These are phyloP conservation scores for Trichopus zeylanicus DNA, from an alignment of 116 monocot species.

Conservation along the genomic window DNA sequence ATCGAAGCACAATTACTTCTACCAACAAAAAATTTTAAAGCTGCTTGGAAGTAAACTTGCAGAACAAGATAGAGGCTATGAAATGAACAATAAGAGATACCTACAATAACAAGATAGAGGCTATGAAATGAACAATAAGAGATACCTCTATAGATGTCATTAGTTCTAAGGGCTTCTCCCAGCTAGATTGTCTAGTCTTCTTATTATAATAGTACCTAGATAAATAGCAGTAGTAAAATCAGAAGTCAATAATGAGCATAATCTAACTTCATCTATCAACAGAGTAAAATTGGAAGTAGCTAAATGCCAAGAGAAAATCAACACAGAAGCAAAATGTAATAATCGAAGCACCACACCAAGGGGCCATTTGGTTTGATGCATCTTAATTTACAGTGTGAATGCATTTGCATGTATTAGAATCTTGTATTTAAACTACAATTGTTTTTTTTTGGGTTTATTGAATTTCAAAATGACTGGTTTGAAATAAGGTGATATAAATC, in stretches of 20 bases:
- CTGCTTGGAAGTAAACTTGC: too few relatives aligned
- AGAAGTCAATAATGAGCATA: neutral
- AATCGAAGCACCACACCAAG: too few relatives aligned
- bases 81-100: neutral
- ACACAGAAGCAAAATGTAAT: neutral
- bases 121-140: neutral
- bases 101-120: too few relatives aligned
- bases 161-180: constrained; percentile 12
- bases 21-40: too few relatives aligned
- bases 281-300: neutral
- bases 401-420: too few relatives aligned
- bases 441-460: too few relatives aligned
- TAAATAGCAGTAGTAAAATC: neutral
- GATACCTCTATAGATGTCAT: constrained; percentile 15
- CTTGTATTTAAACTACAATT: too few relatives aligned
- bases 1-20: constrained; percentile 15
- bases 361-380: neutral
- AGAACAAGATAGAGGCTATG: too few relatives aligned
- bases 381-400: too few relatives aligned
- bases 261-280: neutral
- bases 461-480: too few relatives aligned
- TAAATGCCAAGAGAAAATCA: too few relatives aligned
- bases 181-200: constrained; percentile 11
- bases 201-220: constrained; percentile 17
- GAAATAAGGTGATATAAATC: too few relatives aligned